Evolutionary conservation across 805 yeast genomes (phyloP).

Genomic region (Pachysolen tannophilus): DNA sequence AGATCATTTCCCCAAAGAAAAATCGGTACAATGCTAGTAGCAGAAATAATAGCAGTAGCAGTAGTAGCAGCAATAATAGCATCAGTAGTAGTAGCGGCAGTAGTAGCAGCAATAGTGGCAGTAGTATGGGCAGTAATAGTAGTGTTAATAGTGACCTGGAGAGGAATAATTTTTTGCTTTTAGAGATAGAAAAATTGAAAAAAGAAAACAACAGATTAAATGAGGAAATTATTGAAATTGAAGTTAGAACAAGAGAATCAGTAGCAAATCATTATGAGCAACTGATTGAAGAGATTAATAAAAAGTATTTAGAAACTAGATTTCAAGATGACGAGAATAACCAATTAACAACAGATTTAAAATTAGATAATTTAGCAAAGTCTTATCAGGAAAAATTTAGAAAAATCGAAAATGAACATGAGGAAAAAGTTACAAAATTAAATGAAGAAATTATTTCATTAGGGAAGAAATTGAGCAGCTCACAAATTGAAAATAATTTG

Average conservation of each 20-base stretch:
- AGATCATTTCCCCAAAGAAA: too few relatives aligned
- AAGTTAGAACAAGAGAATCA: constrained; percentile 15
- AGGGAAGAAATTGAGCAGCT: too few relatives aligned
- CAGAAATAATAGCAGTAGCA: neutral
- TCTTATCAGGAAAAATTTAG: too few relatives aligned
- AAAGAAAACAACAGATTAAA: constrained; percentile 6
- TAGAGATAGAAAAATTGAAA: constrained; percentile 14
- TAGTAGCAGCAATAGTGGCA: constrained; percentile 4
- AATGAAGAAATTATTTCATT: too few relatives aligned
- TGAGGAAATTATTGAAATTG: constrained; percentile 11
- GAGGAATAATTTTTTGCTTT: constrained; percentile 1
- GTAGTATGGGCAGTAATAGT: neutral
- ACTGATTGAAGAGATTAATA: constrained; percentile 6
- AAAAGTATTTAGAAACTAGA: neutral
- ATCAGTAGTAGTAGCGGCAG: constrained; percentile 6
- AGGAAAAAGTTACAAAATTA: too few relatives aligned
- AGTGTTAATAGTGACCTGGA: constrained; percentile 5
- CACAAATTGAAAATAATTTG: too few relatives aligned
- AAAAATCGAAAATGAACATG: too few relatives aligned
- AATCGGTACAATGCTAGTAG: too few relatives aligned
- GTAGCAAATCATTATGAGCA: constrained; percentile 20
- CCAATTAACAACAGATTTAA: constrained; percentile 20
- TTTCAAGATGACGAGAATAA: constrained; percentile 10
- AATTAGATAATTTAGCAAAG: constrained; percentile 20
- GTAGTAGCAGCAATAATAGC: neutral